Evolutionary conservation across 2,329 filamentous ascomycete species (phyloP).

Genomic region (Biscogniauxia mediterranea): DNA sequence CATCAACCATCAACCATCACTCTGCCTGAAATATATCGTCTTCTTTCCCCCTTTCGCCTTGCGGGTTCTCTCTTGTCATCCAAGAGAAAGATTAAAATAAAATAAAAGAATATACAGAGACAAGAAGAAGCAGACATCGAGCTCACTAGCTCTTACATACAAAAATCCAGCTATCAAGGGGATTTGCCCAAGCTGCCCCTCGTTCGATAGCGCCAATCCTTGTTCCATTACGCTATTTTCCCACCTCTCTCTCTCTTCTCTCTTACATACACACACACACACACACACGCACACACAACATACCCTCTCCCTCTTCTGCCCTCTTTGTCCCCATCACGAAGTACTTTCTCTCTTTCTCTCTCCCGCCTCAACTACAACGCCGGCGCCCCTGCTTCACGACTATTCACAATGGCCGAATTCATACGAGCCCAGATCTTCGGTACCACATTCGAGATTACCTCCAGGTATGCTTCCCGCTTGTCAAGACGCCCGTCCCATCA

Average conservation of each 20-base stretch:
- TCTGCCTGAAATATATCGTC: not conserved
- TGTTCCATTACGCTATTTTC: not conserved
- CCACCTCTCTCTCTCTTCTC: too few species aligned
- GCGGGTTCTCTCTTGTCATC: too few species aligned
- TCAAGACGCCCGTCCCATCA: too few species aligned
- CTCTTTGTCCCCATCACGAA: too few species aligned
- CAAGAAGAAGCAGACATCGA: too few species aligned
- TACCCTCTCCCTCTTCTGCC: too few species aligned
- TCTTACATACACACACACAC: too few species aligned
- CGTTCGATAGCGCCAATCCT: conserved; percentile 9
- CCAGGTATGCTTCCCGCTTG: conserved; percentile 70
- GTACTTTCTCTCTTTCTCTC: not conserved
- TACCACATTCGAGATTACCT: conserved; percentile 99
- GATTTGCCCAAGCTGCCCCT: conserved; percentile 3
- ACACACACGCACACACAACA: too few species aligned
- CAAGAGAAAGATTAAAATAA: too few species aligned
- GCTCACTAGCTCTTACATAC: too few species aligned
- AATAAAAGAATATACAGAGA: too few species aligned
- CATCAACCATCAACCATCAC: conserved; percentile 5
- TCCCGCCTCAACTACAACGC: conserved; percentile 9
- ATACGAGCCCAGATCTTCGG: conserved; percentile 99
- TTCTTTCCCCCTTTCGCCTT: not conserved
- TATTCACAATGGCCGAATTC: conserved; percentile 89
- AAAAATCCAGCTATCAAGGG: conserved; percentile 1
- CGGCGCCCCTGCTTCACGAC: conserved; percentile 1